Evolutionary conservation across 2,329 filamentous ascomycete species (phyloP).

Genomic region (Verticillium nonalfalfae): DNA sequence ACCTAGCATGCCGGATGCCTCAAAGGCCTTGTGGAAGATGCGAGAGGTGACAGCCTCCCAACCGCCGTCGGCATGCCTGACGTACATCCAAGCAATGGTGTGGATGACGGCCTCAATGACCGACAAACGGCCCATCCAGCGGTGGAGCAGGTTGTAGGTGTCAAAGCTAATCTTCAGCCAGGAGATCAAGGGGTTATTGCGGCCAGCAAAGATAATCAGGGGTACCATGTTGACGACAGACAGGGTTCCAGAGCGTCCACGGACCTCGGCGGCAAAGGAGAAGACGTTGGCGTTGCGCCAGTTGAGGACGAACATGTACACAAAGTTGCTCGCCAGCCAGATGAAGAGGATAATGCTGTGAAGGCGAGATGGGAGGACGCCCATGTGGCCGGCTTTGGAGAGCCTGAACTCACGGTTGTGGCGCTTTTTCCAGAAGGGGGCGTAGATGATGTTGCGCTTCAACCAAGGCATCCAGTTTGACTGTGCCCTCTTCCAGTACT

Average conservation of each 20-base stretch:
- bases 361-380: slow-evolving; percentile 59
- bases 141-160: slow-evolving; percentile 72
- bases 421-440: slow-evolving; percentile 57
- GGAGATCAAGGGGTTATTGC: slow-evolving; percentile 87
- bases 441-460: slow-evolving; percentile 58
- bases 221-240: slow-evolving; percentile 89
- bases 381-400: slow-evolving; percentile 51
- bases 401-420: slow-evolving; percentile 62
- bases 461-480: slow-evolving; percentile 55
- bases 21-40: slow-evolving; percentile 55
- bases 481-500: slow-evolving; percentile 53
- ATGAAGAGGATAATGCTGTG: slow-evolving; percentile 50
- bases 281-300: slow-evolving; percentile 52
- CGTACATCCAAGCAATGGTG: slow-evolving; percentile 67
- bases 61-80: slow-evolving; percentile 60
- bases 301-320: slow-evolving; percentile 57
- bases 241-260: slow-evolving; percentile 76
- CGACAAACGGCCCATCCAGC: slow-evolving; percentile 74
- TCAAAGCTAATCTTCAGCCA: slow-evolving; percentile 87
- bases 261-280: slow-evolving; percentile 71
- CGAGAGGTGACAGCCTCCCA: slow-evolving; percentile 49
- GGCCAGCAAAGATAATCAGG: slow-evolving; percentile 78
- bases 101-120: slow-evolving; percentile 64
- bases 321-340: slow-evolving; percentile 55
- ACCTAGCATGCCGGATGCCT: slow-evolving; percentile 57